These are phyloP conservation scores for Anthoceros angustus DNA, from an alignment of 225 moss, liverwort and hornwort genomes.

Conservation along the genomic window DNA sequence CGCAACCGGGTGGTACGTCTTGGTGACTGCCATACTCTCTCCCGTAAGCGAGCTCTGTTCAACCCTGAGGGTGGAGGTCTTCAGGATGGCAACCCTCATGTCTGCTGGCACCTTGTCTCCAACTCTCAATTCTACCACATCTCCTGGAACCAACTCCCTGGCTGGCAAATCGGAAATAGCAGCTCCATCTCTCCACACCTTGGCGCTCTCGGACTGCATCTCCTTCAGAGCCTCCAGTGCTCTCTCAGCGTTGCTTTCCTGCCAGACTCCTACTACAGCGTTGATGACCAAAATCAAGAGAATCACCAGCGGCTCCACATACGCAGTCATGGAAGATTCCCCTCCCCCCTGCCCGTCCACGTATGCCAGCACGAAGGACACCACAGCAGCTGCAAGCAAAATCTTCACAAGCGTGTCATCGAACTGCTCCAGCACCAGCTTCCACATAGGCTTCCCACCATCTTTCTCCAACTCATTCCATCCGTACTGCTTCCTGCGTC, in stretches of 20 bases:
- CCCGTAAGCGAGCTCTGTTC: constrained; percentile 95
- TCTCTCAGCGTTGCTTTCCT: constrained; percentile 89
- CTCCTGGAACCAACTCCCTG: constrained; percentile 82
- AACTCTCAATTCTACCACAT: constrained; percentile 76
- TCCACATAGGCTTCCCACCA: constrained; percentile 83
- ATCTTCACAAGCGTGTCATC: constrained; percentile 91
- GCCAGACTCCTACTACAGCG: constrained; percentile 94
- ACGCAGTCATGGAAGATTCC: constrained; percentile 49
- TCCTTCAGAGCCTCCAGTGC: constrained; percentile 79
- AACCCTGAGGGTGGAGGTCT: constrained; percentile 63
- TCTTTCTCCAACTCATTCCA: constrained; percentile 94
- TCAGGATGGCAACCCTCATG: constrained; percentile 63
- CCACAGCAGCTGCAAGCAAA: constrained; percentile 55
- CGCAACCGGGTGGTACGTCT: constrained; percentile 41
- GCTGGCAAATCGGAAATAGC: constrained; percentile 52
- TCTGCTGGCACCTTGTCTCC: constrained; percentile 97
- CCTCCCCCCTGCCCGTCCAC: constrained; percentile 42
- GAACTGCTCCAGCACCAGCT: constrained; percentile 89
- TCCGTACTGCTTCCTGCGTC: constrained; percentile 43
- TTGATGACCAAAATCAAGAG: constrained; percentile 79
- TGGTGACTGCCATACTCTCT: constrained; percentile 82
- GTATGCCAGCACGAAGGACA: constrained; percentile 65
- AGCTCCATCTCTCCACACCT: constrained; percentile 39
- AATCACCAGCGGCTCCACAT: constrained; percentile 85
- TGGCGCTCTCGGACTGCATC: constrained; percentile 91